phyloP scores from a whole-genome alignment of 164 flowering plant species.

The grape (Vitis vinifera) region DNA sequence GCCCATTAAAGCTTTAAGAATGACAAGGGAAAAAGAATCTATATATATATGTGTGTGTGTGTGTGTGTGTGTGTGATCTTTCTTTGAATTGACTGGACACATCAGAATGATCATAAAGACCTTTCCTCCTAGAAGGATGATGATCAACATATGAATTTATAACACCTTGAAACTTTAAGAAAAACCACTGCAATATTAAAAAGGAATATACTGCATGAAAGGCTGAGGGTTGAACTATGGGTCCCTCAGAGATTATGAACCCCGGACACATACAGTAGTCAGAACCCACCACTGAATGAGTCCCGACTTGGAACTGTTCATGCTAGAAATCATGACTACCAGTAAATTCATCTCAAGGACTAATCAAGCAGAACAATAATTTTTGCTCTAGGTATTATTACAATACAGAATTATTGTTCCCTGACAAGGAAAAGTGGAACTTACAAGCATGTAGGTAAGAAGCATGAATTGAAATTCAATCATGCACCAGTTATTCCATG shows the following conservation, averaged over 20 bases:
- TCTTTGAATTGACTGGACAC: background rate
- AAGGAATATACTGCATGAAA: background rate
- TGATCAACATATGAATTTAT: background rate
- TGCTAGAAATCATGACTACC: background rate
- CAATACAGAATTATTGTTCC: too few relatives aligned
- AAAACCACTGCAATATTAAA: slow-evolving; percentile 1
- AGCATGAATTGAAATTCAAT: too few relatives aligned
- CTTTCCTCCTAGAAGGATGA: background rate
- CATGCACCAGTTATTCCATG: too few relatives aligned
- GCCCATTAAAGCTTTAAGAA: slow-evolving; percentile 6
- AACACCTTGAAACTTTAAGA: background rate
- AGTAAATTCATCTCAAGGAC: background rate
- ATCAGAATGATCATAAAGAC: background rate
- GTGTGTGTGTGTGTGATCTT: background rate
- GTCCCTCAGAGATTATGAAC: background rate
- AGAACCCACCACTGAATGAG: too few relatives aligned
- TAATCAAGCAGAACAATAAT: too few relatives aligned
- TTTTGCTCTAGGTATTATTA: too few relatives aligned
- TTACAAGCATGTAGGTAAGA: too few relatives aligned
- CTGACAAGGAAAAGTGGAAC: too few relatives aligned
- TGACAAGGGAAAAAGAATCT: background rate
- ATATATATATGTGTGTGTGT: too few relatives aligned
- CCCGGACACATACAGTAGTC: background rate
- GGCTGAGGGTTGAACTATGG: background rate
- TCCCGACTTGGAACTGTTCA: too few relatives aligned